These are phyloP conservation scores for Penicillium macrosclerotiorum DNA, from an alignment of 495 filamentous ascomycete genomes.

Conservation along the genomic window DNA sequence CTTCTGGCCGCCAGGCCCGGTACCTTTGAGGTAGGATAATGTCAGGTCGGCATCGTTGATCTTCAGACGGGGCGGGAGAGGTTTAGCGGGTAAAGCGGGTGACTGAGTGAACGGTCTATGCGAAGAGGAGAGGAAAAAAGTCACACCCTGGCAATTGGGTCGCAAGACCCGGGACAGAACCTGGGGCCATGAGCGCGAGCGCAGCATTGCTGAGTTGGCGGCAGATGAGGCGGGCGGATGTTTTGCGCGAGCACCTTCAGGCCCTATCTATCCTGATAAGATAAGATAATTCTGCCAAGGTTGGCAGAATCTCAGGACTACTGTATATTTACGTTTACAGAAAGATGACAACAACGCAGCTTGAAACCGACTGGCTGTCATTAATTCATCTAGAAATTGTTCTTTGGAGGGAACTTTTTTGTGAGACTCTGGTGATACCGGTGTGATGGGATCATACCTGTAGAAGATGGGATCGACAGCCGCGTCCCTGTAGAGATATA, in stretches of 20 bases:
- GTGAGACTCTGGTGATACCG: too few relatives aligned
- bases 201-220: neutral
- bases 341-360: too few relatives aligned
- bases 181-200: neutral
- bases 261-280: too few relatives aligned
- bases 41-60: constrained; percentile 75
- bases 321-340: too few relatives aligned
- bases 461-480: too few relatives aligned
- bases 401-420: too few relatives aligned
- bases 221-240: neutral
- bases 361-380: too few relatives aligned
- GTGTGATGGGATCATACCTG: too few relatives aligned
- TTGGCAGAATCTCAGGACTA: too few relatives aligned
- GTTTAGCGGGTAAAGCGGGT: constrained; percentile 39
- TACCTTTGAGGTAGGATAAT: constrained; percentile 85
- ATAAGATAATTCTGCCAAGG: too few relatives aligned
- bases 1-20: constrained; percentile 93
- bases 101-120: constrained; percentile 28
- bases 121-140: neutral
- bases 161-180: neutral
- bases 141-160: neutral
- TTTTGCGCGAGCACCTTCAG: neutral
- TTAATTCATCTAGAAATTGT: too few relatives aligned
- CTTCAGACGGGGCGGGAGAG: constrained; percentile 71
- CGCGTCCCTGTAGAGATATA: too few relatives aligned